Percentiles rank a stretch among this genome's conserved stretches.
phyloP scores from a whole-genome alignment of 2,329 filamentous ascomycete species.

The Xylariales sp. region DNA sequence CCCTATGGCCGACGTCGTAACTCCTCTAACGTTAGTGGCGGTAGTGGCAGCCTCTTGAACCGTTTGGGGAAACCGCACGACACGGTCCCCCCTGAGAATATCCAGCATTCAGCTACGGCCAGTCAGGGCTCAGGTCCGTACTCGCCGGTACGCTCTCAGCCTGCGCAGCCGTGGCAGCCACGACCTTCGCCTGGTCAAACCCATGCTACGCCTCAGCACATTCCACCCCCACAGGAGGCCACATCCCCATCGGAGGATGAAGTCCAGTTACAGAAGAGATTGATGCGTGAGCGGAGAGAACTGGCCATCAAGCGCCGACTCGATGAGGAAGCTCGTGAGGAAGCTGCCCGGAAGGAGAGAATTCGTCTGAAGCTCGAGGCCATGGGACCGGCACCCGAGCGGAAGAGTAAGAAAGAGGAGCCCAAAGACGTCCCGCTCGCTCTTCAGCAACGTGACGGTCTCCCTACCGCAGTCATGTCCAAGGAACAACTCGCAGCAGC shows the following conservation, averaged over 20 bases:
- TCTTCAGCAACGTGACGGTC: constrained; percentile 15
- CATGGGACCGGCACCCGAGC: constrained; percentile 60
- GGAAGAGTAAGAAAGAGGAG: constrained; percentile 51
- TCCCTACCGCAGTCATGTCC: constrained; percentile 18
- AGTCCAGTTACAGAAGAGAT: constrained; percentile 60
- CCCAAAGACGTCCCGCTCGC: constrained; percentile 27
- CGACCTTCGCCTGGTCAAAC: constrained; percentile 39
- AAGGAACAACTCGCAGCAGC: constrained; percentile 10
- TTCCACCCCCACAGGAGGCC: constrained; percentile 26
- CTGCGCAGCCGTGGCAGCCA: constrained; percentile 34
- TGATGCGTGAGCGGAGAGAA: constrained; percentile 69
- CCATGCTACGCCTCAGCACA: constrained; percentile 35
- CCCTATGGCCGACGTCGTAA: constrained; percentile 72
- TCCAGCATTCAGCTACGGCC: constrained; percentile 18
- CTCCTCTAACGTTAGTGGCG: constrained; percentile 88
- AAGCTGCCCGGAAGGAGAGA: constrained; percentile 66
- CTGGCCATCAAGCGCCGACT: constrained; percentile 62
- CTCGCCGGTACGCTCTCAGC: constrained; percentile 31
- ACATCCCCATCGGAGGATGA: constrained; percentile 44
- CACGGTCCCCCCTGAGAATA: constrained; percentile 38
- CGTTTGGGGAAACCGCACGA: constrained; percentile 45
- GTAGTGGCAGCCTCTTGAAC: constrained; percentile 66
- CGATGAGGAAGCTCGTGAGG: constrained; percentile 67
- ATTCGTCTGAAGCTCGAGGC: constrained; percentile 69
- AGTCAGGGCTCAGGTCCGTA: constrained; percentile 35